Percentiles rank a stretch among this genome's conserved stretches.
phyloP scores from a whole-genome alignment of 2,329 filamentous ascomycete genomes.

The Verticillium nubilum region DNA sequence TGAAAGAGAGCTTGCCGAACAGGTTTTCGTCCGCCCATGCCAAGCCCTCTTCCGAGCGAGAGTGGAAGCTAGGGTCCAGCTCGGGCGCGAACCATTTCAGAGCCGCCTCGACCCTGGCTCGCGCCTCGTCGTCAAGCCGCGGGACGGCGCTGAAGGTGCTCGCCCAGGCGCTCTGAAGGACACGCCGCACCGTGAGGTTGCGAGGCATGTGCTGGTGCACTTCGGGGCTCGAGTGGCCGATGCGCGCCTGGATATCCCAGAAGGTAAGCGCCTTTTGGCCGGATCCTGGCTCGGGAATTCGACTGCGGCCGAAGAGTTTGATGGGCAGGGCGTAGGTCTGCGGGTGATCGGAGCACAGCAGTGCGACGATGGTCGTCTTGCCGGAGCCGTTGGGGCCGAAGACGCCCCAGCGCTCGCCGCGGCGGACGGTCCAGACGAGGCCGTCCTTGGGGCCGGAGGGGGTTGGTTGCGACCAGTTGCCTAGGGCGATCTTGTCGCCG shows the following conservation, averaged over 20 bases:
- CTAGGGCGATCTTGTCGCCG: slow-evolving; percentile 69
- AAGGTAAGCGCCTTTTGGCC: slow-evolving; percentile 70
- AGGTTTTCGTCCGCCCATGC: slow-evolving; percentile 62
- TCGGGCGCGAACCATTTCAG: slow-evolving; percentile 76
- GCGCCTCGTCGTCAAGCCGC: slow-evolving; percentile 51
- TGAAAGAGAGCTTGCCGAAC: slow-evolving; percentile 74
- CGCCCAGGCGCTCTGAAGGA: slow-evolving; percentile 83
- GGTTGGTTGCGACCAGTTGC: slow-evolving; percentile 67
- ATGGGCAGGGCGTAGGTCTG: slow-evolving; percentile 89
- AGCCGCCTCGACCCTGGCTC: slow-evolving; percentile 58
- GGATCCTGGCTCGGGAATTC: slow-evolving; percentile 68
- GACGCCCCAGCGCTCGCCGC: slow-evolving; percentile 84
- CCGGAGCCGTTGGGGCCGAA: slow-evolving; percentile 94
- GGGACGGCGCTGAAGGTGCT: slow-evolving; percentile 77
- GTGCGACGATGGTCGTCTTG: slow-evolving; percentile 88
- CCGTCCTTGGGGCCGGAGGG: slow-evolving; percentile 51
- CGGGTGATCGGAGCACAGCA: slow-evolving; percentile 93
- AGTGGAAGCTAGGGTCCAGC: slow-evolving; percentile 50
- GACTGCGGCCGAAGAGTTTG: slow-evolving; percentile 74
- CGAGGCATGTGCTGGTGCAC: slow-evolving; percentile 91
- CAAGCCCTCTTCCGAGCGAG: slow-evolving; percentile 21
- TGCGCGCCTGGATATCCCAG: slow-evolving; percentile 84
- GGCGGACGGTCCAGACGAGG: slow-evolving; percentile 74
- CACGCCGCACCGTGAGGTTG: slow-evolving; percentile 63
- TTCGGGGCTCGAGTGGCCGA: slow-evolving; percentile 91